Evolutionary conservation across 2,329 filamentous ascomycete species (phyloP), one percentile per base, ranked within the genome.

Genomic region (Aspergillus brasiliensis): DNA sequence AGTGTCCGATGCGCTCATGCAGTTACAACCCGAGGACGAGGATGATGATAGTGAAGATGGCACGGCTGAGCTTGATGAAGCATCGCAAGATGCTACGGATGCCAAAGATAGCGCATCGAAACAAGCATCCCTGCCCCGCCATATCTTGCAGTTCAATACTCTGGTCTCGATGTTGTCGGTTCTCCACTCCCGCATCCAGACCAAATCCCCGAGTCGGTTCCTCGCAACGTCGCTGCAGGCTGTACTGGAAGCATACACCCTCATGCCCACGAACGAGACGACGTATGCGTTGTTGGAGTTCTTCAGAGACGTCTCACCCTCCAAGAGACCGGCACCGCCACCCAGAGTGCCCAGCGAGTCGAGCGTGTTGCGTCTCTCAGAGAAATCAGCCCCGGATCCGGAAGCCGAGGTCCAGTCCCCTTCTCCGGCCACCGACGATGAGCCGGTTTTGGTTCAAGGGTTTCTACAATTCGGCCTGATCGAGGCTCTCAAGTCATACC

Each of bases 141-240:
- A 74, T 59, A 65, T 74, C n/a, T 44, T 70, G 8, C 69, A 73
- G 48, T 86, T 60, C 79, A 82, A 75, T 47, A 70, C 70, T n/a
- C 68, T 77, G 25, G 53, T 80, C 15, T 72, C 74, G 2, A 83
- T 88, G 80, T 77, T 89, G 2, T 78, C 83, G 1, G 80, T 83
- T 10, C 75, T 89, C 15, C 86, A 88, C 69, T 78, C 78, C 4
- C 80, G 86, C 19, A 85, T 89, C 69, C 85, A 85, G 73, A 87
- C 86, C 3, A 86, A 87, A 68, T 84, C 82, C 47, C 86, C 86
- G 0, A 88, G 85, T 65, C 82, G 86, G 1, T 89, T 89, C 66
- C 77, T 89, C 13, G 86, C 85, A 8, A 87, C 85, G 0, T 87
- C 85, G 21, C 76, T 89, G 5, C 86, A 88, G 62, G 85, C 86